A percentile compares a stretch with the other conserved stretches of the same genome.
Evolutionary conservation across 164 flowering plant genomes (phyloP).

Genomic region (Aristolochia fimbriata): DNA sequence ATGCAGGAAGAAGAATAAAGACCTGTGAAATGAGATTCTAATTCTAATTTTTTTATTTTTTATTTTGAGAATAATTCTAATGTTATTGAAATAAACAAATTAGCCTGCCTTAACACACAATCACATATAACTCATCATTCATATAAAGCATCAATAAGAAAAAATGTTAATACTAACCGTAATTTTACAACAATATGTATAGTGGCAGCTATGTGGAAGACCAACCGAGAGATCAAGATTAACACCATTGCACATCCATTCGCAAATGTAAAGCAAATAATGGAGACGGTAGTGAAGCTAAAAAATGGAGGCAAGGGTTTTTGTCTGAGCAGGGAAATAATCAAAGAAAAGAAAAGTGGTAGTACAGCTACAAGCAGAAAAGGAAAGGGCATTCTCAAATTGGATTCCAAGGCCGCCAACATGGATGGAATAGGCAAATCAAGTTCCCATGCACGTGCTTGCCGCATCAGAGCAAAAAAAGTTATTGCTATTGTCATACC

Average conservation of each 20-base stretch:
- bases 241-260: constrained; percentile 57
- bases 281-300: constrained; percentile 49
- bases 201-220: constrained; percentile 58
- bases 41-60: too few species aligned
- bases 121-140: background rate
- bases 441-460: constrained; percentile 80
- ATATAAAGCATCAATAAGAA: background rate
- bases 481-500: constrained; percentile 66
- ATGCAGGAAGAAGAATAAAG: too few species aligned
- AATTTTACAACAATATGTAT: constrained; percentile 54
- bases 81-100: too few species aligned
- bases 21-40: too few species aligned
- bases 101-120: too few species aligned
- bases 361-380: constrained; percentile 42
- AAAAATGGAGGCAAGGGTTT: constrained; percentile 49
- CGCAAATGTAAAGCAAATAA: constrained; percentile 64
- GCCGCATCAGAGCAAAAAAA: constrained; percentile 82
- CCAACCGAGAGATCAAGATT: constrained; percentile 45
- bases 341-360: constrained; percentile 51
- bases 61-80: too few species aligned
- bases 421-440: constrained; percentile 69
- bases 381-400: constrained; percentile 60
- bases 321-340: constrained; percentile 40
- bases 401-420: constrained; percentile 68
- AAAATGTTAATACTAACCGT: constrained; percentile 43